Evolutionary conservation across 108 stramenopile species (phyloP).

Genomic region (Aurantiochytrium sp.): DNA sequence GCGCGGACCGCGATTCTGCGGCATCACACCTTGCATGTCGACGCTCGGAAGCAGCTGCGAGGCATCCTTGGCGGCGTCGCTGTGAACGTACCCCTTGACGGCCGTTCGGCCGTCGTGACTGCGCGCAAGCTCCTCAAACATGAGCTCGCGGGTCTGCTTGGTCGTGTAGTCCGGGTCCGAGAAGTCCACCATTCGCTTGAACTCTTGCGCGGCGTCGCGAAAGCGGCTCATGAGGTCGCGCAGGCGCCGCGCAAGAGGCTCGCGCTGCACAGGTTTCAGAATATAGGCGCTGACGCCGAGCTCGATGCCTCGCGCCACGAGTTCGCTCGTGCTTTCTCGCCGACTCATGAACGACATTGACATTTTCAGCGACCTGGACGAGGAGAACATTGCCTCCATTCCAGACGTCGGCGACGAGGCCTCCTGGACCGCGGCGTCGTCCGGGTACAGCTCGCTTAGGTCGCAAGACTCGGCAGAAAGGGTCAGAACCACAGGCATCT

Average conservation of each 20-base stretch:
- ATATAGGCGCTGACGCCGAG: neutral
- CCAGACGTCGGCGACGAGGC: neutral
- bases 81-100: neutral
- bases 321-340: neutral
- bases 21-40: neutral
- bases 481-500: constrained; percentile 3
- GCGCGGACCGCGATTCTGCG: neutral
- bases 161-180: neutral
- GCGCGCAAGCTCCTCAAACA: neutral
- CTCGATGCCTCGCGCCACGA: neutral
- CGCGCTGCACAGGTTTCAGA: neutral
- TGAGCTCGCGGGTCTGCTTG: neutral
- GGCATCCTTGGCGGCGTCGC: neutral
- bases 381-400: neutral
- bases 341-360: neutral
- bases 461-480: neutral
- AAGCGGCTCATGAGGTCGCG: neutral
- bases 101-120: neutral
- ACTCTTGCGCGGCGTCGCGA: neutral
- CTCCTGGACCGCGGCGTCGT: neutral
- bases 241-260: neutral
- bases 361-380: neutral
- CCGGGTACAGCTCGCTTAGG: neutral
- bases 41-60: neutral
- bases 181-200: neutral